phyloP scores from a whole-genome alignment of 352 stramenopile genomes.

The Globisporangium megalacanthum region DNA sequence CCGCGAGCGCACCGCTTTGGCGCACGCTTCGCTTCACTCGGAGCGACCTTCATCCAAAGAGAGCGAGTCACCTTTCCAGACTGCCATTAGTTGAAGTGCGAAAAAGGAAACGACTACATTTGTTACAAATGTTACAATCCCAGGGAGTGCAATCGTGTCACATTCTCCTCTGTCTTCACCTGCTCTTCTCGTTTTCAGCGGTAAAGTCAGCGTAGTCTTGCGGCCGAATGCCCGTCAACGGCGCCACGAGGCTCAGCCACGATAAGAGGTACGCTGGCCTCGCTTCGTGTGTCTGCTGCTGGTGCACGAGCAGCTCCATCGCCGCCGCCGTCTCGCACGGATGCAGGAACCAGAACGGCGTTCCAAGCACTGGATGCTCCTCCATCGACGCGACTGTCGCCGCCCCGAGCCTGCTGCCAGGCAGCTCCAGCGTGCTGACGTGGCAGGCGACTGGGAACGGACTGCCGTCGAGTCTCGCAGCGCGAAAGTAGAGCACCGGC shows the following conservation, averaged over 20 bases:
- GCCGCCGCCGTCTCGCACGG: constrained; percentile 68
- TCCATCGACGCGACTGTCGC: constrained; percentile 53
- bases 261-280: constrained; percentile 42
- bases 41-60: too few species aligned
- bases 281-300: background rate
- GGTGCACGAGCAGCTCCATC: constrained; percentile 53
- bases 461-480: constrained; percentile 29
- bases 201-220: background rate
- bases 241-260: constrained; percentile 75
- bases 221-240: constrained; percentile 37
- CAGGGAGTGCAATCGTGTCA: background rate
- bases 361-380: constrained; percentile 59
- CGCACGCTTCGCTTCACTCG: too few species aligned
- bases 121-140: too few species aligned
- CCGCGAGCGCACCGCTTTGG: too few species aligned
- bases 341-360: constrained; percentile 69
- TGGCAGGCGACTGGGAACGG: constrained; percentile 18
- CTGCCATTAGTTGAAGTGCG: too few species aligned
- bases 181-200: background rate
- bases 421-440: constrained; percentile 22
- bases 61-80: too few species aligned
- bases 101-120: too few species aligned
- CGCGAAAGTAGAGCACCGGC: constrained; percentile 68
- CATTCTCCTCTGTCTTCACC: background rate
- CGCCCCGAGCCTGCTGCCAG: constrained; percentile 23